These are phyloP conservation scores for Debaryomyces tyrocola DNA, from an alignment of 805 yeast genomes.

Conservation along the genomic window DNA sequence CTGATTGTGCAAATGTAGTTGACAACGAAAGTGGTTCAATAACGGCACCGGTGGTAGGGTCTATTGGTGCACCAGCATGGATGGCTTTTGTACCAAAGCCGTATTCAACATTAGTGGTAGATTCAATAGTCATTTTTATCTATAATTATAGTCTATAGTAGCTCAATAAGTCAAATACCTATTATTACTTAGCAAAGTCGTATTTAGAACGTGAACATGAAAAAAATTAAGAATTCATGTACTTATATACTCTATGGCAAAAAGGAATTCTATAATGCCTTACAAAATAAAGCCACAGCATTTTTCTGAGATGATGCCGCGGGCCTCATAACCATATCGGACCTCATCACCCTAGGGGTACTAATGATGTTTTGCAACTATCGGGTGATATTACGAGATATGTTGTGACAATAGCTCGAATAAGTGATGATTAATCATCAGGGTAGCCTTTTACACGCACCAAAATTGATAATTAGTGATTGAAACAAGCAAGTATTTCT, in stretches of 20 bases:
- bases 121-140: slow-evolving; percentile 39
- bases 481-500: no score
- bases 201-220: neutral
- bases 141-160: no score
- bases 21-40: slow-evolving; percentile 81
- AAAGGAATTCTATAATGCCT: slow-evolving; percentile 3
- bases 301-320: neutral
- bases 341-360: no score
- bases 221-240: neutral
- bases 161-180: no score
- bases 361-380: no score
- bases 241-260: neutral
- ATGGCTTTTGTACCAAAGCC: slow-evolving; percentile 80
- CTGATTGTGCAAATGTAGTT: slow-evolving; percentile 80
- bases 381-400: no score
- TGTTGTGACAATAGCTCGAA: no score
- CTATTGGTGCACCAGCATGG: slow-evolving; percentile 77
- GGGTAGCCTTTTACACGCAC: no score
- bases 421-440: no score
- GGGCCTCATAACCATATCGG: neutral
- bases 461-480: no score
- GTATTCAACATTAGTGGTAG: slow-evolving; percentile 22
- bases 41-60: slow-evolving; percentile 79
- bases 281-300: neutral
- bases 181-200: neutral